Percentiles rank a stretch among this genome's conserved stretches.
phyloP scores from a whole-genome alignment of 371 early-diverging fungal species.

The Mucor saturninus region DNA sequence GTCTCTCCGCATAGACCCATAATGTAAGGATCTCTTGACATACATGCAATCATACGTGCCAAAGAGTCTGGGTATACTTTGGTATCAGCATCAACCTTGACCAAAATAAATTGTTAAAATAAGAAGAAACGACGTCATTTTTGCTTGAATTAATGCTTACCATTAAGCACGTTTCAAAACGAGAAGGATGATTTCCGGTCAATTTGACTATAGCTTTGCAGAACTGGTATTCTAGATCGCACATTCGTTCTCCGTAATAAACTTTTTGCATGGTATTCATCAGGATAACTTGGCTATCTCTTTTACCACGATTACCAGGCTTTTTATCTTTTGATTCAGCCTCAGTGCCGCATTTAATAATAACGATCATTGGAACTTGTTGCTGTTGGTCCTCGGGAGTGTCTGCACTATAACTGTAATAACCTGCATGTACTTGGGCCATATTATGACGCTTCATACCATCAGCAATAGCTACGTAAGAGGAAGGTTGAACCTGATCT shows the following conservation, averaged over 20 bases:
- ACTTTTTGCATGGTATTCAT: slow-evolving; percentile 93
- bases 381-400: slow-evolving; percentile 54
- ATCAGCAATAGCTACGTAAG: slow-evolving; percentile 88
- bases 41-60: slow-evolving; percentile 78
- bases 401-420: slow-evolving; percentile 64
- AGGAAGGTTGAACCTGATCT: slow-evolving; percentile 60
- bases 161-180: slow-evolving; percentile 93
- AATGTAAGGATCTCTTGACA: slow-evolving; percentile 77
- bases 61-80: slow-evolving; percentile 84
- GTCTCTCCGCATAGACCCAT: slow-evolving; percentile 92
- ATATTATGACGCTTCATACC: slow-evolving; percentile 88
- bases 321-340: slow-evolving; percentile 62
- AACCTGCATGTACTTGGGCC: slow-evolving; percentile 88
- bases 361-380: slow-evolving; percentile 65
- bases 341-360: slow-evolving; percentile 86
- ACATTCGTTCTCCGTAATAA: slow-evolving; percentile 94
- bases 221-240: slow-evolving; percentile 94
- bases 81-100: slow-evolving; percentile 94
- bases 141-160: slow-evolving; percentile 34
- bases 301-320: slow-evolving; percentile 59
- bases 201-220: slow-evolving; percentile 88
- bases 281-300: slow-evolving; percentile 75
- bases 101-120: background rate
- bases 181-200: slow-evolving; percentile 83
- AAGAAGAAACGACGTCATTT: background rate